phyloP scores from a whole-genome alignment of 176 grass and related monocot genomes.

The Elymus sibiricus region DNA sequence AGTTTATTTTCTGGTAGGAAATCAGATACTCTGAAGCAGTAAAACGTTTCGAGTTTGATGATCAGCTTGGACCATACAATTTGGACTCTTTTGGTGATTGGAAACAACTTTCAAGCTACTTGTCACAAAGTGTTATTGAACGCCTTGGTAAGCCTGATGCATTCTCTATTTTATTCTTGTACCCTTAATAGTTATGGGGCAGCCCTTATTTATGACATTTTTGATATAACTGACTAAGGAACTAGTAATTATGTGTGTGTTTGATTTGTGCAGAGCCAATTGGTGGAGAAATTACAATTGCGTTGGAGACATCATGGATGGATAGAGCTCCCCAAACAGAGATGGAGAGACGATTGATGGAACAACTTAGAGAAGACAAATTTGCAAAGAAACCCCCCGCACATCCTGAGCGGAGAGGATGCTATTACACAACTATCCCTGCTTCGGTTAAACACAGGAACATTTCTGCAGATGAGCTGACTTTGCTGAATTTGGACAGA shows the following conservation, averaged over 20 bases:
- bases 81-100: slow-evolving; percentile 66
- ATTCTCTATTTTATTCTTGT: background rate
- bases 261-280: slow-evolving; percentile 60
- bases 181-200: background rate
- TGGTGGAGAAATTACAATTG: slow-evolving; percentile 86
- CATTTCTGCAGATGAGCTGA: slow-evolving; percentile 70
- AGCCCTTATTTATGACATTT: background rate
- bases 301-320: slow-evolving; percentile 60
- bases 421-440: slow-evolving; percentile 87
- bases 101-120: slow-evolving; percentile 77
- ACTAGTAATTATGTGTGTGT: background rate
- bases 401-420: slow-evolving; percentile 48
- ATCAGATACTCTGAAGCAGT: slow-evolving; percentile 79
- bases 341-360: slow-evolving; percentile 65
- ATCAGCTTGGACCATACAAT: slow-evolving; percentile 73
- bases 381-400: slow-evolving; percentile 51
- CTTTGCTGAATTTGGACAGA: slow-evolving; percentile 85
- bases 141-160: slow-evolving; percentile 55
- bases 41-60: slow-evolving; percentile 70
- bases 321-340: slow-evolving; percentile 64
- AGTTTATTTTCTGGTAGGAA: slow-evolving; percentile 64
- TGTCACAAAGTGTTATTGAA: slow-evolving; percentile 64
- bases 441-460: slow-evolving; percentile 60
- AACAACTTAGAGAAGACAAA: slow-evolving; percentile 62
- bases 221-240: background rate